Percentiles rank a stretch among this genome's conserved stretches.
Evolutionary conservation across 2,329 filamentous ascomycete species (phyloP).

Genomic region (Aspergillus sp.): DNA sequence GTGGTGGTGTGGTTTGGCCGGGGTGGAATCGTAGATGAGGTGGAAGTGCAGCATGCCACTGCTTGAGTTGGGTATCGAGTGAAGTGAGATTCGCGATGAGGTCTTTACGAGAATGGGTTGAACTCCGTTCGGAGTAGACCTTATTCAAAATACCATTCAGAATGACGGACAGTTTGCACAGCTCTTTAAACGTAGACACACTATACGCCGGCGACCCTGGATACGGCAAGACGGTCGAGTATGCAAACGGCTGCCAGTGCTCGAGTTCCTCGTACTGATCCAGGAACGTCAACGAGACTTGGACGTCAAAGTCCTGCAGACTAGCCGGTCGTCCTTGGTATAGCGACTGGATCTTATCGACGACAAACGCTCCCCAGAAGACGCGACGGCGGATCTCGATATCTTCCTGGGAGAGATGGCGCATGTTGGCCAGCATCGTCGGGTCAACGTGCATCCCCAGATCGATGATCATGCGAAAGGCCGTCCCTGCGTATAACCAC

Average conservation of each 20-base stretch:
- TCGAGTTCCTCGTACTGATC: conserved; percentile 49
- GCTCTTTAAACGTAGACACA: conserved; percentile 31
- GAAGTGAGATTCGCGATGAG: conserved; percentile 31
- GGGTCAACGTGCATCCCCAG: conserved; percentile 44
- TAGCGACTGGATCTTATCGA: conserved; percentile 51
- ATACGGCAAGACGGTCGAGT: conserved; percentile 24
- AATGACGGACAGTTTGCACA: conserved; percentile 43
- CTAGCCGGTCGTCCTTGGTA: conserved; percentile 51
- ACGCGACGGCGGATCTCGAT: conserved; percentile 24
- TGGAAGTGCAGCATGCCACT: conserved; percentile 41
- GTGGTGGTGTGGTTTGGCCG: conserved; percentile 35
- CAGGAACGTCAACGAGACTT: conserved; percentile 39
- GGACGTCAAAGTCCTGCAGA: conserved; percentile 40
- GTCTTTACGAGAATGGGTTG: conserved; percentile 23
- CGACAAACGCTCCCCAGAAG: conserved; percentile 29
- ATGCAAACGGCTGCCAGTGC: conserved; percentile 45
- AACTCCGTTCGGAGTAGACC: conserved; percentile 43
- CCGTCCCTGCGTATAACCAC: conserved; percentile 51
- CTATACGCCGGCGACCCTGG: conserved; percentile 27
- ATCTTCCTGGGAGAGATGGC: conserved; percentile 2
- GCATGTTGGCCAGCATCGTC: conserved; percentile 3
- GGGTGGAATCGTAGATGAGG: conserved; percentile 38
- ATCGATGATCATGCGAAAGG: conserved; percentile 51
- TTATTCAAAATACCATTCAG: conserved; percentile 44
- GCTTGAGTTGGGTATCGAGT: conserved; percentile 38